A percentile compares a stretch with the other conserved stretches of the same genome.
Conservation (phyloP, 2,329 filamentous ascomycete genomes). For the Sporothrix luriei region DNA sequence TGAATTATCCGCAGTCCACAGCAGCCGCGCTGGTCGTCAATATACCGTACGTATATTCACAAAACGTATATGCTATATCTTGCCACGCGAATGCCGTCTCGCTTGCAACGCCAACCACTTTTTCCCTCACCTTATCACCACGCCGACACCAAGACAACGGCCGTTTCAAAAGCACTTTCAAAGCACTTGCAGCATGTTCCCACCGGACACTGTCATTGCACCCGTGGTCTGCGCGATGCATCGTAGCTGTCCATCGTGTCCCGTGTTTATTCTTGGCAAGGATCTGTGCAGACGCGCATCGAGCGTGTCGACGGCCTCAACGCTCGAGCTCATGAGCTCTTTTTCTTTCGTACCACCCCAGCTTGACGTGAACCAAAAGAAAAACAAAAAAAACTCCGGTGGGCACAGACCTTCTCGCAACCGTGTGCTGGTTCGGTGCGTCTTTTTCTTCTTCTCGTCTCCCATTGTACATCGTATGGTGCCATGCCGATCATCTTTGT, state of each 20-base stretch:
- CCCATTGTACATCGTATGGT: no score
- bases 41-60: background rate
- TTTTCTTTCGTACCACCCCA: background rate
- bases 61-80: constrained; percentile 6
- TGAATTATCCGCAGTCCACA: constrained; percentile 16
- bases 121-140: background rate
- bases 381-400: background rate
- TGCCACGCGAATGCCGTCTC: background rate
- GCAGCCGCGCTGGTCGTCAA: background rate
- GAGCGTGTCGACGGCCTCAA: background rate
- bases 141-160: background rate
- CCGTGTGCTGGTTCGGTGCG: background rate
- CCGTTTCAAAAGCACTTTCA: background rate
- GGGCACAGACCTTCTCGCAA: constrained; percentile 7
- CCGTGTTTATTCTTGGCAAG: background rate
- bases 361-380: background rate
- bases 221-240: background rate
- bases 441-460: background rate
- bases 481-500: background rate
- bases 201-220: background rate
- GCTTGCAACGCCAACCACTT: no score
- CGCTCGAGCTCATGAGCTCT: background rate
- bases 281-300: background rate
- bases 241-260: background rate
- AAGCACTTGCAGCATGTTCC: background rate